Evolutionary conservation across 192 early-diverging fungal genomes (phyloP), one percentile per base, ranked within the genome.

Genomic region (Linnemannia exigua): DNA sequence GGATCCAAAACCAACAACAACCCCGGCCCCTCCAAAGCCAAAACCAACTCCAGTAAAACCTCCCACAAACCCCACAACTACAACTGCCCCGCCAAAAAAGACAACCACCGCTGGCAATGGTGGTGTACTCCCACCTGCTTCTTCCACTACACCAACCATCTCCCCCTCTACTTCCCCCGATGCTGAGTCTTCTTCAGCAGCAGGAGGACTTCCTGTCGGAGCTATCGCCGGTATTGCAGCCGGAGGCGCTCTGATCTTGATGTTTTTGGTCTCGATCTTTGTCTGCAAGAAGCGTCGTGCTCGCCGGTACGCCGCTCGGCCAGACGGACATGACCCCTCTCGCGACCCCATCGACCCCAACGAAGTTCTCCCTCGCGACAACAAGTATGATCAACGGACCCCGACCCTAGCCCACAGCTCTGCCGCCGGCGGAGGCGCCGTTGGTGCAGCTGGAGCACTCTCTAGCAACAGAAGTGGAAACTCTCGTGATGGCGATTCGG

Each of bases 271-370:
- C 31, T 79, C 84, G 11, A 50, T 77, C 50, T 4, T 86, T 33
- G 16, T 79, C 36, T 86, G 84, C 70, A 86, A 74, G 70, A 75
- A 67, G 33, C 58, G 74, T 4, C 72, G 84, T 22, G 48, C 61
- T 12, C 47, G 44, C 31, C 47, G 20, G 14, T 86, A 86, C 35
- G 73, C 77, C 1, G 74, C 75, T 35, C 73, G 74, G 9, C 37
- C 71, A 8, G 35, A 38, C 12, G 47, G 54, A 1, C 68, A 80
- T 44, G 84, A 86, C 74, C 84, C 78, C 17, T 76, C 68, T 20
- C 78, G 84, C 35, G 84, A 86, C 25, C 84, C 84, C 20, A 86
- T 86, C 67, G 72, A 86, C 31, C 84, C 84, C 5, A 79, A 79
- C 71, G 84, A 80, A 36, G 79, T 86, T 19, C 79, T 77, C 44